Percentiles rank a stretch among this genome's conserved stretches.
Conservation (phyloP, 1,284 basidiomycete species). For the Fomitopsis betulina region DNA sequence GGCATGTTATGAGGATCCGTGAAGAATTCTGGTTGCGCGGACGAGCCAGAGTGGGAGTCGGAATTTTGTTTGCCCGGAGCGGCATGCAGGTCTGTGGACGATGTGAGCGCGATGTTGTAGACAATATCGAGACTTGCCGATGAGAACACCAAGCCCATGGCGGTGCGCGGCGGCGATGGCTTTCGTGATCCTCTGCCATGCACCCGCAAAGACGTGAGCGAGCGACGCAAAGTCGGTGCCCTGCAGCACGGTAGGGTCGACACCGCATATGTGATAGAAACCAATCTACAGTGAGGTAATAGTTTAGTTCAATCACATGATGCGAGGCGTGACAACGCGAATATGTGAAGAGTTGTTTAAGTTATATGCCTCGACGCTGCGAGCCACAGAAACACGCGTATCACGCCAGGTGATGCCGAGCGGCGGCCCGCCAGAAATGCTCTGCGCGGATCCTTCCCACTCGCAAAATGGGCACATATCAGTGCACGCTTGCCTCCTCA, state of each 20-base stretch:
- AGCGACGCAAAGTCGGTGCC: slow-evolving; percentile 70
- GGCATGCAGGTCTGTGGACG: slow-evolving; percentile 56
- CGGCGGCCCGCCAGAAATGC: neutral
- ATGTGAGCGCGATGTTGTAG: neutral
- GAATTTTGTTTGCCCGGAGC: slow-evolving; percentile 76
- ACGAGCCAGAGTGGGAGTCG: slow-evolving; percentile 62
- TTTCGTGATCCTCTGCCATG: slow-evolving; percentile 66
- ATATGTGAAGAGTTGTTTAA: neutral
- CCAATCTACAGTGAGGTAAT: slow-evolving; percentile 52
- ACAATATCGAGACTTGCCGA: slow-evolving; percentile 44
- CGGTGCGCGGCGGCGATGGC: slow-evolving; percentile 62
- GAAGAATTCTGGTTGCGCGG: slow-evolving; percentile 46
- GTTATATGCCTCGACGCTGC: neutral
- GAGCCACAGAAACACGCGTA: neutral
- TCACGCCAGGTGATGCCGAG: neutral
- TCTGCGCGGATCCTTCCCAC: neutral
- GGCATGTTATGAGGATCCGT: slow-evolving; percentile 44
- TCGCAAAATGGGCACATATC: neutral
- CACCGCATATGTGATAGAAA: slow-evolving; percentile 69
- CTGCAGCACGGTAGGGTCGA: slow-evolving; percentile 57
- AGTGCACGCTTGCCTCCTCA: neutral
- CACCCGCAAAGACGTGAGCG: slow-evolving; percentile 59
- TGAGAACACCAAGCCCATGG: slow-evolving; percentile 73
- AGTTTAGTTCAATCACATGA: neutral
- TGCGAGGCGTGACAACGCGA: neutral